These are phyloP conservation scores for Sutorius australiensis DNA, from an alignment of 768 basidiomycete species.

Conservation along the genomic window DNA sequence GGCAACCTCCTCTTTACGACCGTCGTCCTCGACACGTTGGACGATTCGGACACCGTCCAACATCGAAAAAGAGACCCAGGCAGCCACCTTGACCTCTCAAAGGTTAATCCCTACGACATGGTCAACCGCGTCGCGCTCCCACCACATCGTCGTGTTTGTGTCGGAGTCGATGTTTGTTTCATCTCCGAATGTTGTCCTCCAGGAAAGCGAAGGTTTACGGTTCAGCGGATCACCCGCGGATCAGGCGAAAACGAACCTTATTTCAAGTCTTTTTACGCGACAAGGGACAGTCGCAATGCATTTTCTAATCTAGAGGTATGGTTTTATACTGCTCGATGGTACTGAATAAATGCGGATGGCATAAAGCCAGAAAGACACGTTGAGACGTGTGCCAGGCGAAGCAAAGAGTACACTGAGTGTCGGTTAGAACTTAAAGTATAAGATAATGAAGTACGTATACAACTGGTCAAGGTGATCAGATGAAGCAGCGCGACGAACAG, in stretches of 20 bases:
- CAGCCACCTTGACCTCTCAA: not conserved
- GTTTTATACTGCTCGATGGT: constrained; percentile 8
- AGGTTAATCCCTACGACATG: not conserved
- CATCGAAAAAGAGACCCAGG: not conserved
- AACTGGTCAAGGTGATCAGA: constrained; percentile 14
- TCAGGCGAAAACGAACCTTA: constrained; percentile 11
- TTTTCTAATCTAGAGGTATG: constrained; percentile 3
- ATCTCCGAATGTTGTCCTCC: constrained; percentile 25
- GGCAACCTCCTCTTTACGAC: not conserved
- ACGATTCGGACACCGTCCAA: not conserved
- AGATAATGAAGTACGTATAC: constrained; percentile 30
- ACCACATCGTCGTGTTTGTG: not conserved
- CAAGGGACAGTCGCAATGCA: not conserved
- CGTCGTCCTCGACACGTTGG: not conserved
- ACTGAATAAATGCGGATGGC: constrained; percentile 7
- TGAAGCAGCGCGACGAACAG: constrained; percentile 13
- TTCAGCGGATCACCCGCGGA: constrained; percentile 28
- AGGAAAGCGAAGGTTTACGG: constrained; percentile 17
- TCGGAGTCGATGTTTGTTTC: constrained; percentile 25
- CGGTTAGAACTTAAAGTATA: constrained; percentile 32
- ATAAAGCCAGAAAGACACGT: constrained; percentile 5
- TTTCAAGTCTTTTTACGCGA: constrained; percentile 11
- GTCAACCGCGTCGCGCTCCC: constrained; percentile 1
- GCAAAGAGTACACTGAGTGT: constrained; percentile 16
- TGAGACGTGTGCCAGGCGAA: constrained; percentile 4